phyloP scores from a whole-genome alignment of 1,284 basidiomycete species.

The Papiliotrema terrestris region DNA sequence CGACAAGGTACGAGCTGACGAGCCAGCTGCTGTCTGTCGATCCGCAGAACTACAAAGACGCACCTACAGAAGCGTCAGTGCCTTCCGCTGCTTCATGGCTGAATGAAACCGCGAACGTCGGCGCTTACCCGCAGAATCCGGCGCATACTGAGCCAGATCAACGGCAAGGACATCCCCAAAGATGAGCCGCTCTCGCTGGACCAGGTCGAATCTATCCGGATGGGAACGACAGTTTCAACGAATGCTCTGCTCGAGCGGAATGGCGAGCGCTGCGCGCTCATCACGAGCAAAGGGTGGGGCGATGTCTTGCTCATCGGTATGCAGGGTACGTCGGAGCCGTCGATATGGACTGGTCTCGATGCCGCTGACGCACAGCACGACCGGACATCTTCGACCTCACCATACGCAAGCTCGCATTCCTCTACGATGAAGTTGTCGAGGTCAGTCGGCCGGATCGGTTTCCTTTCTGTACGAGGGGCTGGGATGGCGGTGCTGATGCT shows the following conservation, averaged over 20 bases:
- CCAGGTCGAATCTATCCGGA: conserved; percentile 34
- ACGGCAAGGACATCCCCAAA: conserved; percentile 62
- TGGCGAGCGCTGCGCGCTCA: conserved; percentile 83
- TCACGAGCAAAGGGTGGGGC: conserved; percentile 81
- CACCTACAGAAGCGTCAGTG: conserved; percentile 61
- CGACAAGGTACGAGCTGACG: conserved; percentile 1
- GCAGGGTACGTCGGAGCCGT: conserved; percentile 21
- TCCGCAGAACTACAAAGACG: conserved; percentile 82
- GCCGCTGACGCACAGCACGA: conserved; percentile 47
- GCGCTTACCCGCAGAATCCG: conserved; percentile 61
- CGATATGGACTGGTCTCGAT: not conserved
- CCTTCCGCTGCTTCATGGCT: not conserved
- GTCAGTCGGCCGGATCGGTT: conserved; percentile 50
- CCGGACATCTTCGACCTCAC: conserved; percentile 83
- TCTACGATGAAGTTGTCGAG: conserved; percentile 80
- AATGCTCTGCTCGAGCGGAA: conserved; percentile 93
- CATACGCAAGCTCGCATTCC: conserved; percentile 70
- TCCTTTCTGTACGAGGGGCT: not conserved
- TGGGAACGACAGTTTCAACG: conserved; percentile 63
- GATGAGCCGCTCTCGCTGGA: conserved; percentile 48
- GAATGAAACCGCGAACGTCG: too few species aligned
- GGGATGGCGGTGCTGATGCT: not conserved
- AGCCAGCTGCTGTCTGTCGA: conserved; percentile 74
- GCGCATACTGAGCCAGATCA: conserved; percentile 75
- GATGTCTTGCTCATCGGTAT: conserved; percentile 38